phyloP scores from a whole-genome alignment of 768 basidiomycete genomes.

The Trametes cinnabarina region DNA sequence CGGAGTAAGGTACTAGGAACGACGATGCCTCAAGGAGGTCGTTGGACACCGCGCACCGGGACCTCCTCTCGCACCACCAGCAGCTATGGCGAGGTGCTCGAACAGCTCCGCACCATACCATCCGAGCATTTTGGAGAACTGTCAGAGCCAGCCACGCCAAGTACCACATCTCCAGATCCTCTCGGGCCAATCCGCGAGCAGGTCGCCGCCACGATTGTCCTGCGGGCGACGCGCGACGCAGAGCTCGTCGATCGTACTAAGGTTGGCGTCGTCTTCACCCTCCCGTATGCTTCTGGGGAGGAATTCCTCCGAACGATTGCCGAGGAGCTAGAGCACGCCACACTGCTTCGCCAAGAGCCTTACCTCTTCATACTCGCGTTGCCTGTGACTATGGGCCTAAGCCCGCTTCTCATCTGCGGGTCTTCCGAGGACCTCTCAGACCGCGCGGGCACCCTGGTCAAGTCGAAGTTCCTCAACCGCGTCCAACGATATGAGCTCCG shows the following conservation, averaged over 20 bases:
- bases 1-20: not conserved
- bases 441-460: conserved; percentile 61
- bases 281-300: conserved; percentile 56
- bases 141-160: not conserved
- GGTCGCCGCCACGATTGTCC: conserved; percentile 55
- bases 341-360: conserved; percentile 26
- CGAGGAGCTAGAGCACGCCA: conserved; percentile 40
- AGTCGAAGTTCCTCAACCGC: conserved; percentile 69
- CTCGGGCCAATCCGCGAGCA: conserved; percentile 61
- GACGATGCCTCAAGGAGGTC: not conserved
- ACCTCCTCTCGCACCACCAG: not conserved
- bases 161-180: conserved; percentile 29
- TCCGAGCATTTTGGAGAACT: not conserved
- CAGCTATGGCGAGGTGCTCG: conserved; percentile 11
- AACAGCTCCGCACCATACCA: not conserved
- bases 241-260: conserved; percentile 51
- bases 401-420: conserved; percentile 54
- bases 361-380: conserved; percentile 18
- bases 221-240: conserved; percentile 51
- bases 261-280: conserved; percentile 58
- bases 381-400: conserved; percentile 21
- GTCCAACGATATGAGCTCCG: conserved; percentile 38
- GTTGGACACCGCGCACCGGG: not conserved
- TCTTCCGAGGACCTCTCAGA: conserved; percentile 58
- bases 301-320: conserved; percentile 58